Conservation (phyloP, 371 early-diverging fungal species). For the Circinella minor region DNA sequence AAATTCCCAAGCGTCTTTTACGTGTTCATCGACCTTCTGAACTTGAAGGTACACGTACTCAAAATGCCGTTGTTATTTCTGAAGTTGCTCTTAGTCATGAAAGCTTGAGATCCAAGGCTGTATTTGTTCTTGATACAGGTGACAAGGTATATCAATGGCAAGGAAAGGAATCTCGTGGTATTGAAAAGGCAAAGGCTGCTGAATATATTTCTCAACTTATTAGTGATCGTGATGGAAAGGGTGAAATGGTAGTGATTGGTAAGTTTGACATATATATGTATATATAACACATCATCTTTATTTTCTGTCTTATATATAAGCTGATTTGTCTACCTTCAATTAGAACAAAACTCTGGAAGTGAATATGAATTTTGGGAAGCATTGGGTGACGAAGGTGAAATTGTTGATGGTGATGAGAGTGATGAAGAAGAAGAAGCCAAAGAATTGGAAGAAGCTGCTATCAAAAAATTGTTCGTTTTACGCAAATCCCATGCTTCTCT, state of each 20-base stretch:
- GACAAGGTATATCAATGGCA: slow-evolving; percentile 78
- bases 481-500: slow-evolving; percentile 40
- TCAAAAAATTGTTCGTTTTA: slow-evolving; percentile 48
- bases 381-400: slow-evolving; percentile 68
- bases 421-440: slow-evolving; percentile 43
- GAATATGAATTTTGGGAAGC: slow-evolving; percentile 66
- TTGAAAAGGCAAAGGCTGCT: slow-evolving; percentile 78
- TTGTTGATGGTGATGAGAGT: slow-evolving; percentile 49
- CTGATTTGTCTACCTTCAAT: background rate
- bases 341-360: slow-evolving; percentile 73
- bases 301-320: background rate
- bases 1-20: slow-evolving; percentile 65
- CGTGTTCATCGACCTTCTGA: slow-evolving; percentile 63
- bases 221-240: slow-evolving; percentile 65
- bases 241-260: slow-evolving; percentile 73
- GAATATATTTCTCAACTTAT: slow-evolving; percentile 66
- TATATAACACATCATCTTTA: background rate
- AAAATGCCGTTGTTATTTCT: slow-evolving; percentile 59
- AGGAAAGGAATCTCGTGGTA: slow-evolving; percentile 65
- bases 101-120: slow-evolving; percentile 76
- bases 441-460: slow-evolving; percentile 31
- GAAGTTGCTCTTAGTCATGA: slow-evolving; percentile 62
- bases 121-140: slow-evolving; percentile 80
- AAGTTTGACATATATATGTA: slow-evolving; percentile 13
- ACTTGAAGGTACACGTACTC: slow-evolving; percentile 45